Evolutionary conservation across 768 basidiomycete genomes (phyloP).

Genomic region (Suillus hirtellus): DNA sequence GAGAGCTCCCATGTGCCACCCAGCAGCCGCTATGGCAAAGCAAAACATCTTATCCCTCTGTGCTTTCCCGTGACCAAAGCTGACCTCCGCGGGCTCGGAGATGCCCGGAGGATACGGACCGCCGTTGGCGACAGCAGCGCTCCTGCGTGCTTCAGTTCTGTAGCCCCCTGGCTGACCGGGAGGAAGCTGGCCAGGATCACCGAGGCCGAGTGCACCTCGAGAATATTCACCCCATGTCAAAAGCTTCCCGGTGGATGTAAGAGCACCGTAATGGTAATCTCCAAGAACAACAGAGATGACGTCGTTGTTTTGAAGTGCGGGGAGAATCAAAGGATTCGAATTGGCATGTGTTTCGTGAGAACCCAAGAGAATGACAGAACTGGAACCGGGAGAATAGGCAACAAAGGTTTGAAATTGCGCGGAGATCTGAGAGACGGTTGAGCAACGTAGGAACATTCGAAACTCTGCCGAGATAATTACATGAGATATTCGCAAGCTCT

Average conservation of each 20-base stretch:
- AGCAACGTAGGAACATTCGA: slow-evolving; percentile 6
- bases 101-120: slow-evolving; percentile 42
- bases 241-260: slow-evolving; percentile 75
- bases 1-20: slow-evolving; percentile 92
- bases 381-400: slow-evolving; percentile 71
- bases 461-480: slow-evolving; percentile 43
- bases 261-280: slow-evolving; percentile 89
- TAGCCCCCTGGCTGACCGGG: slow-evolving; percentile 65
- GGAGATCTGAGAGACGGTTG: slow-evolving; percentile 57
- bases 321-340: slow-evolving; percentile 60
- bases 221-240: slow-evolving; percentile 82
- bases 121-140: slow-evolving; percentile 26
- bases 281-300: slow-evolving; percentile 90
- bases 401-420: slow-evolving; percentile 83
- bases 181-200: slow-evolving; percentile 60
- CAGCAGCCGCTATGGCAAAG: slow-evolving; percentile 77
- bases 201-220: slow-evolving; percentile 82
- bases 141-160: slow-evolving; percentile 36
- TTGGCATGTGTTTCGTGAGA: slow-evolving; percentile 44
- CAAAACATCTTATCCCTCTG: slow-evolving; percentile 64
- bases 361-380: slow-evolving; percentile 77
- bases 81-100: slow-evolving; percentile 63
- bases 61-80: slow-evolving; percentile 63
- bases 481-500: slow-evolving; percentile 69
- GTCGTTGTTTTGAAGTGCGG: slow-evolving; percentile 69